Percentiles rank a stretch among this genome's conserved stretches.
These are phyloP conservation scores for Mucor racemosus DNA, from an alignment of 371 early-diverging fungal genomes.

Conservation along the genomic window DNA sequence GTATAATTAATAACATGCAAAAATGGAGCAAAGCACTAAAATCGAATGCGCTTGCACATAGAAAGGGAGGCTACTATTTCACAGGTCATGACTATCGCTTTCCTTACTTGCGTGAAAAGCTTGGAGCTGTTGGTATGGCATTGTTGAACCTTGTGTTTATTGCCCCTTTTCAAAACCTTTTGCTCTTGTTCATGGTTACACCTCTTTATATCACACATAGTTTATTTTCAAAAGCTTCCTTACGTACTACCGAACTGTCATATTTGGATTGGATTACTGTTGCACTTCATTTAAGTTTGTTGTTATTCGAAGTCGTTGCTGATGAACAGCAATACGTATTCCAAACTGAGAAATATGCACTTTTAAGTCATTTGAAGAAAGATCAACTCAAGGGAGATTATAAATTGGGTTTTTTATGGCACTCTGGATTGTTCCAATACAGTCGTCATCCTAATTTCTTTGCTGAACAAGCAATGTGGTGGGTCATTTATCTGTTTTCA, in stretches of 20 bases:
- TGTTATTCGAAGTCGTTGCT: constrained; percentile 70
- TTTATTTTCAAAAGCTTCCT: not conserved
- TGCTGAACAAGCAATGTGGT: constrained; percentile 76
- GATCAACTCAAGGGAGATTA: constrained; percentile 45
- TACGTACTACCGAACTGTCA: constrained; percentile 25
- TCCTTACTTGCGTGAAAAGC: constrained; percentile 51
- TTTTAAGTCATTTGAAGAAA: constrained; percentile 36
- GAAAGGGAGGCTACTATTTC: constrained; percentile 81
- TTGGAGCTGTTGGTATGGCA: constrained; percentile 63
- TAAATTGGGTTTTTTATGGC: constrained; percentile 71
- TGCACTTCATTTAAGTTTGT: constrained; percentile 46
- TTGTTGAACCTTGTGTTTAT: constrained; percentile 79
- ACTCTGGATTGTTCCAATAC: constrained; percentile 72
- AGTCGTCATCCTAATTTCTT: constrained; percentile 88
- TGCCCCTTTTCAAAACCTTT: constrained; percentile 69
- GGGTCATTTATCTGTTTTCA: constrained; percentile 67
- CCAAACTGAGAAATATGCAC: constrained; percentile 68
- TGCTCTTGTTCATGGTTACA: constrained; percentile 65
- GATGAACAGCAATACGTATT: constrained; percentile 88
- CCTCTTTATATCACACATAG: constrained; percentile 65
- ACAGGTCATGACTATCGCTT: constrained; percentile 81
- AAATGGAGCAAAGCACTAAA: not conserved
- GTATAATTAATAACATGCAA: not conserved
- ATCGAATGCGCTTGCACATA: not conserved
- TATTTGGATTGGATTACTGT: constrained; percentile 55